Conservation (phyloP, 352 stramenopile genomes). For the Pythium plurisporium region DNA sequence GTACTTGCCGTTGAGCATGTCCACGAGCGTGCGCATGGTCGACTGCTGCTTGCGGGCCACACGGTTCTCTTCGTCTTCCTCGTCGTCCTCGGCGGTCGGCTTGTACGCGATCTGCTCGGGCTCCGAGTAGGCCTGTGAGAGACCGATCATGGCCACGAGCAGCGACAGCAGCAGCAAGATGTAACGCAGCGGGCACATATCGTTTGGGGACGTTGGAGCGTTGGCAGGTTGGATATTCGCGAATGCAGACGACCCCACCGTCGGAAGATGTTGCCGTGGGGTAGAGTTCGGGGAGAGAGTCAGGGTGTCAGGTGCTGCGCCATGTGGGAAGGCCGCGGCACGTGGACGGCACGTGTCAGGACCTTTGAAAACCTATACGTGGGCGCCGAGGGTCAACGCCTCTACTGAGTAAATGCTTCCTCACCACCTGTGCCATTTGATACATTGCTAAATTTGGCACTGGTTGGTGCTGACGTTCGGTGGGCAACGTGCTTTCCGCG, state of each 20-base stretch:
- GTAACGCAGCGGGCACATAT: conserved; percentile 84
- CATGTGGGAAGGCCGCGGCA: conserved; percentile 12
- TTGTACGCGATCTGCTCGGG: conserved; percentile 50
- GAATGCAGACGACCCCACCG: background rate
- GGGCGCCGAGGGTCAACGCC: background rate
- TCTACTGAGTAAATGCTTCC: background rate
- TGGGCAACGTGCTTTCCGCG: conserved; percentile 3
- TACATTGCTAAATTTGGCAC: conserved; percentile 16
- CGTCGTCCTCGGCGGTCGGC: conserved; percentile 37
- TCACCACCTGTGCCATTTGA: background rate
- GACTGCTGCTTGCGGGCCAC: conserved; percentile 31
- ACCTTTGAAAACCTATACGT: conserved; percentile 7
- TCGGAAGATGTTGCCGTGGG: background rate
- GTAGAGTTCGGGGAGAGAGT: conserved; percentile 2
- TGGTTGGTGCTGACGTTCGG: background rate
- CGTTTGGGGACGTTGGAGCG: background rate
- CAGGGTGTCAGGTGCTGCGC: background rate
- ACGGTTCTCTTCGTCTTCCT: conserved; percentile 45
- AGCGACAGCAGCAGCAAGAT: conserved; percentile 82
- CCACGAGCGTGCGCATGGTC: conserved; percentile 65
- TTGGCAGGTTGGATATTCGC: background rate
- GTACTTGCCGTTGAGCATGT: conserved; percentile 88
- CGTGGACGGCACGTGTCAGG: conserved; percentile 5
- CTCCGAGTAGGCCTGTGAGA: conserved; percentile 75
- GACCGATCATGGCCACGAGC: conserved; percentile 77